These are phyloP conservation scores for Aspergillus cejpii DNA, from an alignment of 2,329 filamentous ascomycete species.

Conservation along the genomic window DNA sequence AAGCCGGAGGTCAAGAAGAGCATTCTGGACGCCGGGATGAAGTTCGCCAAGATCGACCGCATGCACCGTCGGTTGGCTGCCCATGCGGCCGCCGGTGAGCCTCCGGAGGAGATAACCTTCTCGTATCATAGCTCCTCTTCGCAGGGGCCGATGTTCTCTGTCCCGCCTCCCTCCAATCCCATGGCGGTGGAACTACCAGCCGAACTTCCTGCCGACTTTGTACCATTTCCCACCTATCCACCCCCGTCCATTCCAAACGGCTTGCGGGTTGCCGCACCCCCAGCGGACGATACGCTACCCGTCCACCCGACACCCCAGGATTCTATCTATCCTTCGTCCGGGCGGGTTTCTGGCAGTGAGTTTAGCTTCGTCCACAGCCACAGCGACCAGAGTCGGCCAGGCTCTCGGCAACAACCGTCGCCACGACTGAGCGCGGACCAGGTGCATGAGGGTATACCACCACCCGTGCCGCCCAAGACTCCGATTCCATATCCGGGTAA, in stretches of 20 bases:
- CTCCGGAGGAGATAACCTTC: conserved; percentile 23
- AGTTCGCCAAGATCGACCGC: conserved; percentile 74
- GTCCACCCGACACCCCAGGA: conserved; percentile 28
- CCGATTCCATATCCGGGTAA: conserved; percentile 53
- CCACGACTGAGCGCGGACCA: conserved; percentile 35
- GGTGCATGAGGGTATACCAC: conserved; percentile 42
- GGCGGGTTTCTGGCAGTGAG: conserved; percentile 25
- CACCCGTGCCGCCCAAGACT: conserved; percentile 70
- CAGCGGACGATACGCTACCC: conserved; percentile 28
- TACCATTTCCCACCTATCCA: conserved; percentile 25
- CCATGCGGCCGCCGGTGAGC: conserved; percentile 34
- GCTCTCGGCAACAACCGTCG: conserved; percentile 25
- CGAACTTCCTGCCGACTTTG: conserved; percentile 39
- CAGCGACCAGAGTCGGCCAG: conserved; percentile 33
- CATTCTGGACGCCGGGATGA: conserved; percentile 68
- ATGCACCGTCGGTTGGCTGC: conserved; percentile 63
- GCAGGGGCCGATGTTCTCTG: conserved; percentile 21
- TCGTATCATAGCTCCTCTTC: conserved; percentile 11
- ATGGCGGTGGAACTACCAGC: conserved; percentile 55
- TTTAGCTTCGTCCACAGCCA: conserved; percentile 25
- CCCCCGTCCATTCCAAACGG: conserved; percentile 5
- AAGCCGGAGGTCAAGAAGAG: conserved; percentile 68
- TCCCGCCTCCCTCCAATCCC: conserved; percentile 40
- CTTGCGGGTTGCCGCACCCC: conserved; percentile 18
- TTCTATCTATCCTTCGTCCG: conserved; percentile 17